Percentiles rank a stretch among this genome's conserved stretches.
Conservation (phyloP, 2,329 filamentous ascomycete species). For the Apiospora koreana region DNA sequence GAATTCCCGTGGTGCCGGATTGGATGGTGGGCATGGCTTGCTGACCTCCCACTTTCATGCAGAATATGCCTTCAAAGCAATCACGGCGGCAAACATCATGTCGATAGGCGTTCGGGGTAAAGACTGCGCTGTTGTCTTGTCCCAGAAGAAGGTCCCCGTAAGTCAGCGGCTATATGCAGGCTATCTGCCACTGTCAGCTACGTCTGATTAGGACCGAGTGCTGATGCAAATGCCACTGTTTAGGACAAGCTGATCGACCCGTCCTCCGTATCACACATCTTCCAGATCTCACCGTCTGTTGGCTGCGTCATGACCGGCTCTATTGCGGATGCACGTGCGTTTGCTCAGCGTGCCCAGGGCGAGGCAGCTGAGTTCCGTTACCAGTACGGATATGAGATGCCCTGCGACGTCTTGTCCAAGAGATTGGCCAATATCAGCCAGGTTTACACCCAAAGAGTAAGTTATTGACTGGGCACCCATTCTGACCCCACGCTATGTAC, state of each 20-base stretch:
- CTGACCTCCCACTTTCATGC: slow-evolving; percentile 22
- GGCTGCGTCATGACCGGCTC: slow-evolving; percentile 99
- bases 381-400: slow-evolving; percentile 99
- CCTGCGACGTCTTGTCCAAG: slow-evolving; percentile 94
- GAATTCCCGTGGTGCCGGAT: neutral
- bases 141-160: slow-evolving; percentile 99
- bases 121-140: slow-evolving; percentile 94
- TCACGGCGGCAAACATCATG: slow-evolving; percentile 99
- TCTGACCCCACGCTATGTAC: slow-evolving; percentile 9
- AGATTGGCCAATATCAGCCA: slow-evolving; percentile 98
- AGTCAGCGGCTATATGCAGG: slow-evolving; percentile 37
- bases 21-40: slow-evolving; percentile 22
- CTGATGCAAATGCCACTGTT: neutral
- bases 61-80: slow-evolving; percentile 99
- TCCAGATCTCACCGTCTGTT: slow-evolving; percentile 92
- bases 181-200: slow-evolving; percentile 16
- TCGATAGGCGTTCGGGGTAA: slow-evolving; percentile 95
- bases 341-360: slow-evolving; percentile 87
- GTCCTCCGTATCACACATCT: slow-evolving; percentile 94
- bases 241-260: slow-evolving; percentile 99
- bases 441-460: slow-evolving; percentile 95
- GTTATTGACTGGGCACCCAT: slow-evolving; percentile 21
- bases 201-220: slow-evolving; percentile 31
- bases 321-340: slow-evolving; percentile 94
- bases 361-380: slow-evolving; percentile 98